A percentile compares a stretch with the other conserved stretches of the same genome.
Conservation (phyloP, 352 stramenopile genomes). For the Pilasporangium apinafurcum region DNA sequence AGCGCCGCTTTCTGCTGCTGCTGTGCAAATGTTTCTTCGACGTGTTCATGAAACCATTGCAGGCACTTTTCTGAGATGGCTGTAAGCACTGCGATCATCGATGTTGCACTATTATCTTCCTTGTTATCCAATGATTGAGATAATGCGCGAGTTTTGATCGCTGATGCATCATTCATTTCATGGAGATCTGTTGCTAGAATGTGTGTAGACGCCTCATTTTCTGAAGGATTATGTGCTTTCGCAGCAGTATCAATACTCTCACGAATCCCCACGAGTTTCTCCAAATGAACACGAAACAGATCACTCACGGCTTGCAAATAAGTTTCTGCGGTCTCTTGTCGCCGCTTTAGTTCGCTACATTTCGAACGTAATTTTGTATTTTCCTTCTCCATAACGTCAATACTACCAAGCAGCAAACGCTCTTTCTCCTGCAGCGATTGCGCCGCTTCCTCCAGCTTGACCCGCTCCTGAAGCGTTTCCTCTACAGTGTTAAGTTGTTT, state of each 20-base stretch:
- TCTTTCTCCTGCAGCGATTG: slow-evolving; percentile 28
- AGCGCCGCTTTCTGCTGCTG: slow-evolving; percentile 36
- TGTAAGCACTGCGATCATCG: slow-evolving; percentile 31
- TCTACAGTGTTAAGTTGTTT: slow-evolving; percentile 48
- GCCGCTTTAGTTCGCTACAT: slow-evolving; percentile 1
- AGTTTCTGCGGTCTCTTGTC: slow-evolving; percentile 11
- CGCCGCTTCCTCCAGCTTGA: slow-evolving; percentile 34
- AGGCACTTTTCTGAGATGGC: slow-evolving; percentile 45
- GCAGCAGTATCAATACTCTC: slow-evolving; percentile 27
- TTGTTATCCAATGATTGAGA: too few species aligned
- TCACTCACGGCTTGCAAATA: slow-evolving; percentile 38
- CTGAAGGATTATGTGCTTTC: background rate
- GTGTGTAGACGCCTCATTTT: background rate
- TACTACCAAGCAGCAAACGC: slow-evolving; percentile 11
- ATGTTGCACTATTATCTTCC: too few species aligned
- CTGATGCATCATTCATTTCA: too few species aligned
- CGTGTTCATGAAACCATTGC: slow-evolving; percentile 44
- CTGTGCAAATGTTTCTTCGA: slow-evolving; percentile 30
- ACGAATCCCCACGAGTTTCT: slow-evolving; percentile 49
- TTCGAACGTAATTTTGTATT: slow-evolving; percentile 14
- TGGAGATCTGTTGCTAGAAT: background rate
- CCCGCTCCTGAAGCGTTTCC: slow-evolving; percentile 42
- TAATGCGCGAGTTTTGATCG: too few species aligned
- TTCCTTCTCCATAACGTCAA: slow-evolving; percentile 21
- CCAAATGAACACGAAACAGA: slow-evolving; percentile 45